phyloP scores from a whole-genome alignment of 306 rosid genomes.

The Vigna hirtella region DNA sequence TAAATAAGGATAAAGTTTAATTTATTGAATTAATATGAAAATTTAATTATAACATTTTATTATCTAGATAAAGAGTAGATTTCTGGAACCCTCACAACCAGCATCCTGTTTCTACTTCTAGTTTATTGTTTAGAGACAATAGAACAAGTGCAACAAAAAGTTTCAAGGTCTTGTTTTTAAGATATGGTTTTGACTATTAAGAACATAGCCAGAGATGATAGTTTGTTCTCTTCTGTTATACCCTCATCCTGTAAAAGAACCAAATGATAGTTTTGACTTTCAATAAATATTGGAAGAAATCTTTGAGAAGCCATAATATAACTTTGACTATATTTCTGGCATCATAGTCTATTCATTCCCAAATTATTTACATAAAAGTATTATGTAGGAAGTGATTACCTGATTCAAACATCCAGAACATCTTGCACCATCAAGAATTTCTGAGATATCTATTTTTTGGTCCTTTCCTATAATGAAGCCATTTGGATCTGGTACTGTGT shows the following conservation, averaged over 20 bases:
- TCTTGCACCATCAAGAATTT: conserved; percentile 46
- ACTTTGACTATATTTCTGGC: conserved; percentile 2
- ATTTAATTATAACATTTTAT: too few relatives aligned
- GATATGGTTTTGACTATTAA: conserved; percentile 8
- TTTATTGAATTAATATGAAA: not conserved
- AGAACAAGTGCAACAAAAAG: not conserved
- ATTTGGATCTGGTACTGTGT: conserved; percentile 32
- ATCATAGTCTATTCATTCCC: not conserved
- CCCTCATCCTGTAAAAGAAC: conserved; percentile 70
- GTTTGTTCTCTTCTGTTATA: conserved; percentile 52
- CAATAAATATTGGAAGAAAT: conserved; percentile 25
- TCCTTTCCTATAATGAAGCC: conserved; percentile 48
- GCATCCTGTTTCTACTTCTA: not conserved
- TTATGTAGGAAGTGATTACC: conserved; percentile 53
- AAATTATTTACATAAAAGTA: conserved; percentile 29
- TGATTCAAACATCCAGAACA: conserved; percentile 53
- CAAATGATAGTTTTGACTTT: conserved; percentile 18
- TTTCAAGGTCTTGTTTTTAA: not conserved
- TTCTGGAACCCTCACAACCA: not conserved
- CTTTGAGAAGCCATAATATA: not conserved
- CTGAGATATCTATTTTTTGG: conserved; percentile 48
- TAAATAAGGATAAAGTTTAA: not conserved
- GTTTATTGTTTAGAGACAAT: not conserved
- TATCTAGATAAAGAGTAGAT: not conserved
- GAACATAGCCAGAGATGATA: conserved; percentile 40